Conservation (phyloP, 805 yeast genomes). For the Candida coquimbonensis region DNA sequence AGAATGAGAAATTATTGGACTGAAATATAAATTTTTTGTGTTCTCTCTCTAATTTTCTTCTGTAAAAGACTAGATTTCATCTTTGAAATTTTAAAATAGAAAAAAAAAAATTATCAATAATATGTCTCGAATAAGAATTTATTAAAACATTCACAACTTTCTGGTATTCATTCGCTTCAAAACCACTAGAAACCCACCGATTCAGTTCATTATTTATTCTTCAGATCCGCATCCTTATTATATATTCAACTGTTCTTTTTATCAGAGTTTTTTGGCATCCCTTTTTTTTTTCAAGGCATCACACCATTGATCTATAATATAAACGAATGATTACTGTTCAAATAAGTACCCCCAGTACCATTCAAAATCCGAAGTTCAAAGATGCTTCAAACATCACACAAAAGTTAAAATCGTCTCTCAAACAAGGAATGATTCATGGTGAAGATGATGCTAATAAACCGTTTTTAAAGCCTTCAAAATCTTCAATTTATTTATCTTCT, state of each 20-base stretch:
- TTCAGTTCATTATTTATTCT: background rate
- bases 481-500: conserved; percentile 15
- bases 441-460: background rate
- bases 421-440: no score
- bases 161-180: conserved; percentile 4
- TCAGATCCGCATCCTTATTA: background rate
- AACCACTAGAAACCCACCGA: background rate
- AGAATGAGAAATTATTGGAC: conserved; percentile 1
- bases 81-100: background rate
- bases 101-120: background rate
- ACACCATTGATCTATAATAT: background rate
- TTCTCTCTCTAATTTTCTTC: background rate
- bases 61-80: no score
- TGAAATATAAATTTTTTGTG: background rate
- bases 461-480: conserved; percentile 22
- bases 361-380: conserved; percentile 3
- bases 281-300: background rate
- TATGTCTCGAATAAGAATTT: background rate
- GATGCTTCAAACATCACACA: background rate
- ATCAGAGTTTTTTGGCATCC: background rate
- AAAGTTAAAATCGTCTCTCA: background rate
- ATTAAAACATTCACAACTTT: background rate
- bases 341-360: conserved; percentile 5
- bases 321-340: conserved; percentile 7
- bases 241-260: background rate